These are phyloP conservation scores for Daldinia caldariorum DNA, from an alignment of 495 filamentous ascomycete species.

Conservation along the genomic window DNA sequence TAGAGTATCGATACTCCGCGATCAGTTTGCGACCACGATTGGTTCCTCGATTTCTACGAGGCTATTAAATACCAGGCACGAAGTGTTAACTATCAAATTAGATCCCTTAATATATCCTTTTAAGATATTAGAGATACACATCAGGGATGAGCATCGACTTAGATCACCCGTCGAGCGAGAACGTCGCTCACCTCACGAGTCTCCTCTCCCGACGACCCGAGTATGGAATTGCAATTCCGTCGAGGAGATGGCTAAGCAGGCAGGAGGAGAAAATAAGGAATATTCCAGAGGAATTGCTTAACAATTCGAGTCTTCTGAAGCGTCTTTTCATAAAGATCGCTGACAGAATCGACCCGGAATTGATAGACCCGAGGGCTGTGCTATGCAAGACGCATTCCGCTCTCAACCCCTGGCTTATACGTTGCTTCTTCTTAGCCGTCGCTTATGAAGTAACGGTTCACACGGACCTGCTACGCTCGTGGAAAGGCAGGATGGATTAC, in stretches of 20 bases:
- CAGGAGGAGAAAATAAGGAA: constrained; percentile 39
- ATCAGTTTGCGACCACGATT: not conserved
- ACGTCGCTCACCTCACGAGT: constrained; percentile 35
- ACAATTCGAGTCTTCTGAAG: constrained; percentile 32
- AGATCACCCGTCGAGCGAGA: constrained; percentile 28
- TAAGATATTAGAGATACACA: not conserved
- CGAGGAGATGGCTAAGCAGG: constrained; percentile 42
- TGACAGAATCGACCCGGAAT: constrained; percentile 35
- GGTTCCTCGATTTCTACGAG: constrained; percentile 1
- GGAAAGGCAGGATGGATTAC: constrained; percentile 21
- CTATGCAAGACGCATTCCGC: constrained; percentile 50
- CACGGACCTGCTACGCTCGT: constrained; percentile 40
- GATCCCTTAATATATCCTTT: constrained; percentile 2
- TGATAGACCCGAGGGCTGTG: constrained; percentile 43
- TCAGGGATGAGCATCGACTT: constrained; percentile 39
- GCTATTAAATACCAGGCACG: not conserved
- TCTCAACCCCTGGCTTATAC: constrained; percentile 52
- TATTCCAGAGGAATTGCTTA: constrained; percentile 40
- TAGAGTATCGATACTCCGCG: constrained; percentile 16
- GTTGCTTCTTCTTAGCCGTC: constrained; percentile 48
- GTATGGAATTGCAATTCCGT: constrained; percentile 45
- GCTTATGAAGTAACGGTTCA: constrained; percentile 51
- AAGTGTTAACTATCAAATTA: not conserved
- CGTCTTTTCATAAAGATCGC: constrained; percentile 41
- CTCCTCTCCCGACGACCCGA: constrained; percentile 46